These are phyloP conservation scores for Diaporthe longicolla DNA, from an alignment of 2,329 filamentous ascomycete species.

Conservation along the genomic window DNA sequence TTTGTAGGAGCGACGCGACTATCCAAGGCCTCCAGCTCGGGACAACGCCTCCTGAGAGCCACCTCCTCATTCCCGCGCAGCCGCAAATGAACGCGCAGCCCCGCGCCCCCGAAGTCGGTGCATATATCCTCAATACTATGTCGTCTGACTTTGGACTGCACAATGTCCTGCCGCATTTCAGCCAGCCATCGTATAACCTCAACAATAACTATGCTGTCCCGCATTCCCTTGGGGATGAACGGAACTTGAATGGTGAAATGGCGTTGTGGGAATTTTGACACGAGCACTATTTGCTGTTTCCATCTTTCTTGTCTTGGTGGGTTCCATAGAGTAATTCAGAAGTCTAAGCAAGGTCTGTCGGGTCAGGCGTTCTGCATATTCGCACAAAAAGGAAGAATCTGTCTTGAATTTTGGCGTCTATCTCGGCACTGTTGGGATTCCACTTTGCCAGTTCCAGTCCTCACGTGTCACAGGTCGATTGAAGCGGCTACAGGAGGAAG, in stretches of 20 bases:
- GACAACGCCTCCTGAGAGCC: neutral
- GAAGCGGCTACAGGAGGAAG: neutral
- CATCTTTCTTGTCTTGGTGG: neutral
- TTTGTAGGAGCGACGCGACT: constrained; percentile 1
- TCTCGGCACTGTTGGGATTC: neutral
- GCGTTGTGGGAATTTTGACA: neutral
- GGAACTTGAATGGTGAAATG: neutral
- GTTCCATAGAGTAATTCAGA: neutral
- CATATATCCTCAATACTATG: neutral
- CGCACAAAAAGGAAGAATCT: neutral
- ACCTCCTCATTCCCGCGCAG: neutral
- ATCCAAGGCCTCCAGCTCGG: neutral
- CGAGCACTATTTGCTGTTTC: neutral
- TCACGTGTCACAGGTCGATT: neutral
- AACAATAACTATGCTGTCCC: neutral
- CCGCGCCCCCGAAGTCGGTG: neutral
- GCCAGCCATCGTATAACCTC: neutral
- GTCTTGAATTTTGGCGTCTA: neutral
- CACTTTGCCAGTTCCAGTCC: neutral
- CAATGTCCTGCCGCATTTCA: neutral
- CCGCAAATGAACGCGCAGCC: neutral
- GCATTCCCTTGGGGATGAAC: neutral
- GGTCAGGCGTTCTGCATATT: neutral
- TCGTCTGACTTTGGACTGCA: neutral
- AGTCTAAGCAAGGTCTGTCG: neutral